Evolutionary conservation across 768 basidiomycete species (phyloP), one percentile per base, ranked within the genome.

Genomic region (Tulasnella sp.): DNA sequence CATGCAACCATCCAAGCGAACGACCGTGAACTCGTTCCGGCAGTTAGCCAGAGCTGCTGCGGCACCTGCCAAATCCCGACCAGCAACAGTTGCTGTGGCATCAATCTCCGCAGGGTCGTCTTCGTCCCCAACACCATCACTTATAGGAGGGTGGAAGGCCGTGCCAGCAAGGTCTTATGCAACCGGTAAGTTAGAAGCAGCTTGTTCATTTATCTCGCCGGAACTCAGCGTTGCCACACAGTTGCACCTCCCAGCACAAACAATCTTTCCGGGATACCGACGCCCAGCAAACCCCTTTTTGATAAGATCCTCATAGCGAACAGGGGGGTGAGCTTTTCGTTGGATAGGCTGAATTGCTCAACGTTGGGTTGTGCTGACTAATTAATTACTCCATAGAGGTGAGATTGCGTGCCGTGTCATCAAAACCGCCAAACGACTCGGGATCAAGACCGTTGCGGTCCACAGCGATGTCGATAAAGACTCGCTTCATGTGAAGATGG

Each of bases 341-440:
- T 11, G 52, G 4, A 4, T 5, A 22, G 51, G 38, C 50, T 24
- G 12, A 5, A 55, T 8, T 3, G 43, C 7, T 4, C 11, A 25
- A 10, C 24, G 30, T 11, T 45, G 25, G 34, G 24, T 29, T 59
- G 21, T 34, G 4, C n/a, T 5, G 12, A 10, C 45, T 19, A 10
- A 27, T 19, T 48, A 7, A 19, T 21, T 19, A 7, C 19, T 48
- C 9, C 27, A 11, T 34, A 94, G 92, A 70, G 92, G 92, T 49
- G 92, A 97, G 71, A 97, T 97, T 63, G 92, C 92, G 4, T 96
- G 93, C 70, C 84, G 92, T 19, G 89, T 97, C 45, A 94, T 94
- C 57, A 83, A 87, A 24, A 94, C 92, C 0, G 89, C 90, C 2
- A 82, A 76, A 70, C 87, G 85, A 67, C 74, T 96, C 2, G 92